phyloP scores from a whole-genome alignment of 371 early-diverging fungal species.

The Zancudomyces culisetae region DNA sequence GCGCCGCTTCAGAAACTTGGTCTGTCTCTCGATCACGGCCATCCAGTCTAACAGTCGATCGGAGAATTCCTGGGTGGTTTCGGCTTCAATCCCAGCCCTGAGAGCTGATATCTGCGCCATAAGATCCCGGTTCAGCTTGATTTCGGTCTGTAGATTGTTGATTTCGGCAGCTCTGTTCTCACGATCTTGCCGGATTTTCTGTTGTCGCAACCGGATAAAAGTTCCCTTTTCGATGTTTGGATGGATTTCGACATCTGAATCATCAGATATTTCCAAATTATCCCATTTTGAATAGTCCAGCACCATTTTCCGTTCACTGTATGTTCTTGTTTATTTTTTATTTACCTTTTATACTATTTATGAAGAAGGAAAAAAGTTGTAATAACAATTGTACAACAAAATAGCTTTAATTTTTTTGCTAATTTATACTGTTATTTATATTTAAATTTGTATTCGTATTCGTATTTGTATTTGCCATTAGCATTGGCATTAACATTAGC shows the following conservation, averaged over 20 bases:
- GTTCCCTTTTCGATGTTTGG: conserved; percentile 92
- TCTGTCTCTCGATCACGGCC: conserved; percentile 7
- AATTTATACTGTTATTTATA: too few species aligned
- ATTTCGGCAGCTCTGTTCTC: conserved; percentile 60
- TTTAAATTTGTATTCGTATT: too few species aligned
- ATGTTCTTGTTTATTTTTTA: too few species aligned
- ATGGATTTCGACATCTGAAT: conserved; percentile 88
- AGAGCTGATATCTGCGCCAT: conserved; percentile 23
- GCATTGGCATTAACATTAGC: too few species aligned
- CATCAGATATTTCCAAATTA: conserved; percentile 86
- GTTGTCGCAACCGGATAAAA: conserved; percentile 81
- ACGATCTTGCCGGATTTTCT: conserved; percentile 73
- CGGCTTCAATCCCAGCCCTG: conserved; percentile 7
- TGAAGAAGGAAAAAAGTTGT: too few species aligned
- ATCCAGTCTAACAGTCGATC: conserved; percentile 9
- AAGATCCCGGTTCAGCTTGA: conserved; percentile 33
- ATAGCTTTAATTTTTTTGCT: too few species aligned
- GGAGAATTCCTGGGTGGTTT: conserved; percentile 5
- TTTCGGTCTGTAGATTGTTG: conserved; percentile 34
- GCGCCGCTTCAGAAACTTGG: conserved; percentile 7
- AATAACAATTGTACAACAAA: too few species aligned
- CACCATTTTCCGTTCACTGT: conserved; percentile 9
- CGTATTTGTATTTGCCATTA: too few species aligned
- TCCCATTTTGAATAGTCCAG: conserved; percentile 85
- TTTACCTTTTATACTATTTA: too few species aligned